These are phyloP conservation scores for Porodaedalea pini DNA, from an alignment of 1,284 basidiomycete species.

Conservation along the genomic window DNA sequence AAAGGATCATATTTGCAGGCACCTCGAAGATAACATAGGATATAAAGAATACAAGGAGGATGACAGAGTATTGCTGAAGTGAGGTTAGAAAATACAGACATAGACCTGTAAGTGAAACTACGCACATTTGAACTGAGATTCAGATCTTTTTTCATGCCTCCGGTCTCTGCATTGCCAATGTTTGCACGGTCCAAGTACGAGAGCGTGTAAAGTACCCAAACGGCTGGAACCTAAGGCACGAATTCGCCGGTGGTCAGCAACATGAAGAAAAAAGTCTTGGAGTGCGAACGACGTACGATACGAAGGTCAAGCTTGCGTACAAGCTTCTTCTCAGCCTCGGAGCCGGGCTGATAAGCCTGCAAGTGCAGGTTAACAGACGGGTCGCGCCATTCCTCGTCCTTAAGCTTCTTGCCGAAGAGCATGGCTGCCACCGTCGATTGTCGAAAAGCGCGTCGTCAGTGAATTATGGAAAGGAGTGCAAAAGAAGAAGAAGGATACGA, in stretches of 20 bases:
- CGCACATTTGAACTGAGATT: constrained; percentile 1
- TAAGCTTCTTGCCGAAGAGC: background rate
- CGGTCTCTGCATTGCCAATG: constrained; percentile 66
- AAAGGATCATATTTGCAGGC: constrained; percentile 16
- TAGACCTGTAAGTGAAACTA: background rate
- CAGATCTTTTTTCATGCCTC: constrained; percentile 8
- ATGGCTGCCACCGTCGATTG: background rate
- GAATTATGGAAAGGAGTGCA: background rate
- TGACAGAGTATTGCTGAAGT: constrained; percentile 20
- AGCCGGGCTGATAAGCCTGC: constrained; percentile 1
- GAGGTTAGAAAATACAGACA: background rate
- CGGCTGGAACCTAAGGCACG: background rate
- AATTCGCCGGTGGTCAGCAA: background rate
- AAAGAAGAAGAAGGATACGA: background rate
- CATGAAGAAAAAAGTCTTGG: constrained; percentile 33
- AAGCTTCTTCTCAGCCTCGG: constrained; percentile 46
- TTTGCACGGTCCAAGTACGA: constrained; percentile 76
- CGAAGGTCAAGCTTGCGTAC: constrained; percentile 62
- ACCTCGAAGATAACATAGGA: constrained; percentile 14
- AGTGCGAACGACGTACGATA: constrained; percentile 58
- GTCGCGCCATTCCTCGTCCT: constrained; percentile 4
- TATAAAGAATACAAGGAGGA: constrained; percentile 21
- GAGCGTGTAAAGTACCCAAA: constrained; percentile 54
- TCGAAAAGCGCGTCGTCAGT: background rate
- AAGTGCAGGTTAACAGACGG: background rate